Evolutionary conservation across 352 stramenopile genomes (phyloP), one percentile per base, ranked within the genome.

Genomic region (Globisporangium irregulare): DNA sequence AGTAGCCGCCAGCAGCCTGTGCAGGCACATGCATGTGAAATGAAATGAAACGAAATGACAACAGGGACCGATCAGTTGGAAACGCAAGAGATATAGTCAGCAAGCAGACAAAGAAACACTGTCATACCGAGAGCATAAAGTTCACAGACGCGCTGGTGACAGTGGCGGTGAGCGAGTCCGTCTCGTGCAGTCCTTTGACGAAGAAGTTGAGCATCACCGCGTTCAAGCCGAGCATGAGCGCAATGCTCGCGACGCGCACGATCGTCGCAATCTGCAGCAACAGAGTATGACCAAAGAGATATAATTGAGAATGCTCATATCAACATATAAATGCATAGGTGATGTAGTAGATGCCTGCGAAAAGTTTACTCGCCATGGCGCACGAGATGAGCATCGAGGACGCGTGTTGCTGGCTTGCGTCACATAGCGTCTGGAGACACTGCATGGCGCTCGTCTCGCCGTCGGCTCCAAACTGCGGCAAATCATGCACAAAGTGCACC

Each of bases 121-220:
- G 4, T 64, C 75, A 20, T 48, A 88, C 81, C 24, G 87, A 92
- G 36, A 93, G 67, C 73, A 94, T 84, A 59, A 95, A 95, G 75
- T 95, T 95, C 50, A 87, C 77, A 2, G 86, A 78, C 5, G 86
- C 80, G 58, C 86, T 94, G 4, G 87, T 94, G 73, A 95, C 84
- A 1, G 87, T 95, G 9, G 87, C 86, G 1, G 87, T 95, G 24
- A 95, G 80, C 22, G 87, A 95, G 73, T 95, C 87, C 15, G 87
- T 94, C 72, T 94, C 86, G 48, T 95, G 87, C 1, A 95, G 69
- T 0, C 86, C 86, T 27, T 89, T 84, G 64, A 95, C 83, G 57
- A 95, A 95, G 73, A 76, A 93, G 69, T 73, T 80, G 59, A 95
- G 79, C 87, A 95, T 95, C 55, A 92, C 59, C 0, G 73, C 80